A percentile compares a stretch with the other conserved stretches of the same genome.
phyloP scores from a whole-genome alignment of 75 land plant genomes.

The Pseudotsuga menziesii region DNA sequence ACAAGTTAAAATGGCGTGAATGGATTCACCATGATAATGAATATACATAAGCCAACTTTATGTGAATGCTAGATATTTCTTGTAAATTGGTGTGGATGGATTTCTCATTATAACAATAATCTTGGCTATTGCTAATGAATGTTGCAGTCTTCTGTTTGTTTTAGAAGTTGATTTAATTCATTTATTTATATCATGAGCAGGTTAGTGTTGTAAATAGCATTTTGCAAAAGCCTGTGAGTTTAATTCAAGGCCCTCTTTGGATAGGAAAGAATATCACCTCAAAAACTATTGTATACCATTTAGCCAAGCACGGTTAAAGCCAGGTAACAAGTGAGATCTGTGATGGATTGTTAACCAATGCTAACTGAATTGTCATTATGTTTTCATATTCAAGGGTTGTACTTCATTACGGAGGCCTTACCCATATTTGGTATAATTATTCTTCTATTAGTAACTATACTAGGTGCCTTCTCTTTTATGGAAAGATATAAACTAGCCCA shows the following conservation, averaged over 20 bases:
- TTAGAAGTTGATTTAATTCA: background rate
- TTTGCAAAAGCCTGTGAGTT: constrained; percentile 93
- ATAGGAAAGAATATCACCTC: constrained; percentile 99
- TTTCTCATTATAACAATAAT: background rate
- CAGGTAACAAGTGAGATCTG: constrained; percentile 50
- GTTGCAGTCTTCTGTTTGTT: too few relatives aligned
- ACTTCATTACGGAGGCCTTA: too few relatives aligned
- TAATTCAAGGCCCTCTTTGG: constrained; percentile 99
- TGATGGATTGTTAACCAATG: background rate
- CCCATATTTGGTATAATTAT: too few relatives aligned
- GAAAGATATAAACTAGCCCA: too few relatives aligned
- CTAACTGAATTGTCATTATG: background rate
- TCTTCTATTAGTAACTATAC: too few relatives aligned
- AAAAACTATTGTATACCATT: constrained; percentile 97
- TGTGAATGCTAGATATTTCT: background rate
- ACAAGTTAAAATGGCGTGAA: background rate
- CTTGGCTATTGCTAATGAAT: too few relatives aligned
- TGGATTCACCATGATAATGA: background rate
- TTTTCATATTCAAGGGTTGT: background rate
- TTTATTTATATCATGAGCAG: constrained; percentile 24
- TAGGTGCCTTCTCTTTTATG: too few relatives aligned
- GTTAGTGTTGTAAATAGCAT: constrained; percentile 98
- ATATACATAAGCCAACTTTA: background rate
- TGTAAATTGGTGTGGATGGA: background rate
- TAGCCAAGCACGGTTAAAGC: constrained; percentile 99